phyloP scores from a whole-genome alignment of 2,329 filamentous ascomycete species.

The Apiospora malaysiana region DNA sequence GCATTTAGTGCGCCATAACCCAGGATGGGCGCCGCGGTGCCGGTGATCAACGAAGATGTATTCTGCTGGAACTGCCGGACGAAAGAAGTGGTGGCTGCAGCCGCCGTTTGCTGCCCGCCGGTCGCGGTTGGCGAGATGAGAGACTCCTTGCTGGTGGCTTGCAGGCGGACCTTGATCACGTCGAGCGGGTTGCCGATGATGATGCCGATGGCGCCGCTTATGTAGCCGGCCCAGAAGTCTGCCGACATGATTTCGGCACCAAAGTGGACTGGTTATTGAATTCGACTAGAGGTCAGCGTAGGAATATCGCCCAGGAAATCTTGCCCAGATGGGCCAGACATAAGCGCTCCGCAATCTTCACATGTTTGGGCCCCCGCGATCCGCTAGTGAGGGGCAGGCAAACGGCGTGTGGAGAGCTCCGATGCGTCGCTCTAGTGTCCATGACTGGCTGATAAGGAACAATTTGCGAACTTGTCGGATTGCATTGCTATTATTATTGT shows the following conservation, averaged over 20 bases:
- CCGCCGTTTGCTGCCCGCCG: slow-evolving; percentile 30
- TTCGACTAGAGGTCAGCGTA: not conserved
- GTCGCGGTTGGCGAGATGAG: slow-evolving; percentile 2
- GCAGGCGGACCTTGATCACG: slow-evolving; percentile 72
- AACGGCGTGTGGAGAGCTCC: not conserved
- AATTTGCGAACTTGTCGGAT: too few relatives aligned
- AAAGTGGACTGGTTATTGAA: not conserved
- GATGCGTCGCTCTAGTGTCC: not conserved
- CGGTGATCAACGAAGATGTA: slow-evolving; percentile 55
- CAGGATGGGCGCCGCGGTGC: slow-evolving; percentile 83
- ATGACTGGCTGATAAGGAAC: not conserved
- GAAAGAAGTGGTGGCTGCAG: slow-evolving; percentile 32
- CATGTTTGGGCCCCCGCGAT: slow-evolving; percentile 16
- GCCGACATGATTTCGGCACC: slow-evolving; percentile 67
- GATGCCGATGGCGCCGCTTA: slow-evolving; percentile 63
- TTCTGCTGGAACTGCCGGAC: slow-evolving; percentile 42
- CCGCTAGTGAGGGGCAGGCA: slow-evolving; percentile 10
- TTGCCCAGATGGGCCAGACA: not conserved
- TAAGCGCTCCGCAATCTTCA: not conserved
- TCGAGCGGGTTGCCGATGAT: slow-evolving; percentile 88
- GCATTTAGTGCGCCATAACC: slow-evolving; percentile 93
- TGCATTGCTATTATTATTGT: too few relatives aligned
- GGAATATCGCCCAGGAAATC: not conserved
- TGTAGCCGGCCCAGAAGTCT: slow-evolving; percentile 85
- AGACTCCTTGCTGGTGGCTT: slow-evolving; percentile 59